A percentile compares a stretch with the other conserved stretches of the same genome.
Conservation (phyloP, 805 yeast species). For the Ogataea zsoltii region DNA sequence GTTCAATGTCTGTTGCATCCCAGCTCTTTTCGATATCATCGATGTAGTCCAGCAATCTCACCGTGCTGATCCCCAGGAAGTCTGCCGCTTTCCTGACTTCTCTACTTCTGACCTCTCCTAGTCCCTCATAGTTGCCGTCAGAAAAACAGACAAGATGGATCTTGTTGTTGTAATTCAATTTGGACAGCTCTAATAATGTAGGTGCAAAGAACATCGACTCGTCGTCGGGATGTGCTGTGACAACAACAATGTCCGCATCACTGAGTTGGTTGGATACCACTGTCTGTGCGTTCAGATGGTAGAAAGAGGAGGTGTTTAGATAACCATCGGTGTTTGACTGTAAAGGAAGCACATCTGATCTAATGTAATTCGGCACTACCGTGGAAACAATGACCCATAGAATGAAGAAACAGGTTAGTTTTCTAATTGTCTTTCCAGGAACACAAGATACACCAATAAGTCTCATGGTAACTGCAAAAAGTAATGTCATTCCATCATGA, state of each 20-base stretch:
- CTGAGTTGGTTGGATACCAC: constrained; percentile 19
- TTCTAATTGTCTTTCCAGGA: constrained; percentile 7
- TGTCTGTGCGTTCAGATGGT: constrained; percentile 24
- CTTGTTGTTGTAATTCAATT: constrained; percentile 47
- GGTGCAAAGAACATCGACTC: constrained; percentile 98
- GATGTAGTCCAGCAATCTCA: constrained; percentile 50
- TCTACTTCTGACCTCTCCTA: constrained; percentile 60
- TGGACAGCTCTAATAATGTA: constrained; percentile 52
- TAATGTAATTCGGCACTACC: constrained; percentile 7
- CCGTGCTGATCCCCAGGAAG: constrained; percentile 49
- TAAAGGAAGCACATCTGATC: neutral
- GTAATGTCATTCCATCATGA: too few relatives aligned
- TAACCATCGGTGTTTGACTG: constrained; percentile 22
- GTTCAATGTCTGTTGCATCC: constrained; percentile 48
- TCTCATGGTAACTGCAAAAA: too few relatives aligned
- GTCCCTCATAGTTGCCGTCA: constrained; percentile 72
- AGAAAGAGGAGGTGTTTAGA: constrained; percentile 16
- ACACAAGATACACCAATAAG: constrained; percentile 5
- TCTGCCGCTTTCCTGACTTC: constrained; percentile 62
- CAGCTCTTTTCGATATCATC: constrained; percentile 75
- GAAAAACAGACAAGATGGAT: constrained; percentile 71
- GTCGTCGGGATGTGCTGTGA: constrained; percentile 97
- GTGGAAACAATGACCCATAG: constrained; percentile 17
- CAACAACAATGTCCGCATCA: constrained; percentile 28
- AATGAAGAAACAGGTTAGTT: constrained; percentile 4